These are phyloP conservation scores for Hamamelis virginiana DNA, from an alignment of 164 flowering plant species.

Conservation along the genomic window DNA sequence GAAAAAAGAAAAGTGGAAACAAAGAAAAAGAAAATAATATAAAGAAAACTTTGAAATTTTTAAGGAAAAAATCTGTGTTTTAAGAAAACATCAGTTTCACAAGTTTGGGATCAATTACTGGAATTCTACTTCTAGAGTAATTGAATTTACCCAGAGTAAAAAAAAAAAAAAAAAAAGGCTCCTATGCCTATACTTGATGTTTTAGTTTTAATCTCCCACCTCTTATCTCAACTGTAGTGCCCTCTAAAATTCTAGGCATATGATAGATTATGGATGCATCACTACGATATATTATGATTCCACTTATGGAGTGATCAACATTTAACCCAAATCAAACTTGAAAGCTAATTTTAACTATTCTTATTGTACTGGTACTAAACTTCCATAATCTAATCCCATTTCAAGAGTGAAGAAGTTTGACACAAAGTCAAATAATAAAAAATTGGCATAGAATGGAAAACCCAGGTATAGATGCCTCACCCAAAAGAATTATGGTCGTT, in stretches of 20 bases:
- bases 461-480: constrained; percentile 9
- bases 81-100: too few species aligned
- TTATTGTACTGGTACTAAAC: neutral
- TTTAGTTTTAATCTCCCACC: neutral
- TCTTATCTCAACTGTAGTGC: too few species aligned
- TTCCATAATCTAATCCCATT: neutral
- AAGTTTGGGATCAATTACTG: too few species aligned
- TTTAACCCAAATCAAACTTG: neutral
- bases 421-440: too few species aligned
- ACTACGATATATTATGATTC: neutral
- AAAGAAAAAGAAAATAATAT: too few species aligned
- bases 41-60: too few species aligned
- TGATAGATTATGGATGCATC: neutral
- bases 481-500: constrained; percentile 10
- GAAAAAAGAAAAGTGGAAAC: too few species aligned
- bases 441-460: too few species aligned
- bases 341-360: neutral
- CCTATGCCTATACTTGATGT: neutral
- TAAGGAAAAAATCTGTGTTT: too few species aligned
- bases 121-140: too few species aligned
- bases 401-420: neutral
- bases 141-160: too few species aligned
- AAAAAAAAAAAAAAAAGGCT: too few species aligned
- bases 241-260: neutral
- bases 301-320: neutral